Base-by-base conservation (phyloP, 2,329 filamentous ascomycete genomes). In the Nemania sp. region DNA sequence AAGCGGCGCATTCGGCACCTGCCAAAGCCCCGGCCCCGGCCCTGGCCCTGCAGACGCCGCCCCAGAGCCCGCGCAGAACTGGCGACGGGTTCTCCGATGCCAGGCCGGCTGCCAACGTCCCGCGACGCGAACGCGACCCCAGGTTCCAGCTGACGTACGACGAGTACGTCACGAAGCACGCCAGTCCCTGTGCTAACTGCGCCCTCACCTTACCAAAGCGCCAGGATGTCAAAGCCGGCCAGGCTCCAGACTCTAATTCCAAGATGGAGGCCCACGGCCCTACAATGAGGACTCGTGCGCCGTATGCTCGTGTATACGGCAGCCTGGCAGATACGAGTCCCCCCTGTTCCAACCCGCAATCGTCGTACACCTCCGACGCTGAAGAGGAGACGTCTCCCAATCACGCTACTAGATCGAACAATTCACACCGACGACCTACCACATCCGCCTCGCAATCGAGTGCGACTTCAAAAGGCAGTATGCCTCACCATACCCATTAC, bases 171-270 rank as follows among this genome's bases (percentile, higher is more conserved):
- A 85, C 81, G 37, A 82, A 80, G 67, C 80, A 81, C 53, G 82
- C 84, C 47, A 81, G 79, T 6, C 84, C 84, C 19, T 88, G 85
- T 67, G 82, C 86, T 57, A 88, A 87, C 68, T 88, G 85, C 67
- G 84, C 84, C 53, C 78, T 88, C 64, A 88, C 84, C 0, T 70
- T 88, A 6, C 85, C 85, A 0, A 77, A 76, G 61, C 20, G 51
- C 60, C 45, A 62, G 59, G 47, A 51, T n/a, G 20, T 49, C 39
- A 46, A 59, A 40, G 56, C 48, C 45, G 61, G 41, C 52, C 49
- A 52, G 7, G 23, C 52, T 2, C 20, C 61, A 14, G 67, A 67
- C 20, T 42, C 66, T 22, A 70, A 69, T 50, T 68, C 67, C 28
- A 14, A 31, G 28, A 31, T 9, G 28, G 75, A 77, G n/a, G 64